phyloP scores from a whole-genome alignment of 2,329 filamentous ascomycete species.

The Mollisia scopiformis region DNA sequence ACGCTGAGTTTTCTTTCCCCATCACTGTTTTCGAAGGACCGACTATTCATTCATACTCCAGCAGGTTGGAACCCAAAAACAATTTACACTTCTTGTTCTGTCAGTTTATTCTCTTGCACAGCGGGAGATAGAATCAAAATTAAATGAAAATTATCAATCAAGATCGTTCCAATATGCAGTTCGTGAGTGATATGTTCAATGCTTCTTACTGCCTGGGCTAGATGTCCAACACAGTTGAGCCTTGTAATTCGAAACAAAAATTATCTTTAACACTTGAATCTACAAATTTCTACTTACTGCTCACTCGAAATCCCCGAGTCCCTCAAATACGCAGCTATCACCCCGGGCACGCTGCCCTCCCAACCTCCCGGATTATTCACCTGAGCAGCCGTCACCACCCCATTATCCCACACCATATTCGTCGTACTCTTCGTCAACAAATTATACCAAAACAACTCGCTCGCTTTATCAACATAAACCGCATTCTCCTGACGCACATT shows the following conservation, averaged over 20 bases:
- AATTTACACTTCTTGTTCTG: neutral
- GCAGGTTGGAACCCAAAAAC: neutral
- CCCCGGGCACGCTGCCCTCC: neutral
- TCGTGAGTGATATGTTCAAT: no score
- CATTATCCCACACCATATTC: conserved; percentile 4
- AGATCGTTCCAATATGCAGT: no score
- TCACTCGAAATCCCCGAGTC: neutral
- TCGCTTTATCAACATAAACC: neutral
- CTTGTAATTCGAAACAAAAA: neutral
- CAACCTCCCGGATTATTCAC: neutral
- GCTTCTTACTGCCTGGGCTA: no score
- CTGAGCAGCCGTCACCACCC: neutral
- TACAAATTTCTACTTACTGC: neutral
- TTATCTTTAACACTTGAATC: neutral
- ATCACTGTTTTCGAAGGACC: neutral
- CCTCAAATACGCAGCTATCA: neutral
- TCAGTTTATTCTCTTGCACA: neutral
- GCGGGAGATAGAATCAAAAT: neutral
- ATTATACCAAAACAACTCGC: neutral
- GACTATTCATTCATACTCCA: neutral
- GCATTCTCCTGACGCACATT: conserved; percentile 34
- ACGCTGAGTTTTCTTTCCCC: neutral
- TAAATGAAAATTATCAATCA: neutral
- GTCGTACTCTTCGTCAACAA: conserved; percentile 1
- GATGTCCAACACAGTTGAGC: no score